Base-by-base conservation (phyloP, 768 basidiomycete genomes). In the Lentinula sp. region DNA sequence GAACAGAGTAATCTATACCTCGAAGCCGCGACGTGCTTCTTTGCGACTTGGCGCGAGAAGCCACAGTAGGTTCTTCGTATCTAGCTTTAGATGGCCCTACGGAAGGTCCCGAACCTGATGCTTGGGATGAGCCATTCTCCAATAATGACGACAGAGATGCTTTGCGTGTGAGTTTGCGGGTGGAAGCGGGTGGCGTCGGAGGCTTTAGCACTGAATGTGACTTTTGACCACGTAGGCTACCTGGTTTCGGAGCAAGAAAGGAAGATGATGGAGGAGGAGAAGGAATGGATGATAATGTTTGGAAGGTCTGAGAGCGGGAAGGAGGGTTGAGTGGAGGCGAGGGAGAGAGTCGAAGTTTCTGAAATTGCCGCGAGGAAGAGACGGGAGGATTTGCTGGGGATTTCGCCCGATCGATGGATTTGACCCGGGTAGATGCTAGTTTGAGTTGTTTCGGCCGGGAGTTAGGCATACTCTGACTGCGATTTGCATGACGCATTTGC, bases 181-280 rank as follows among this genome's bases (percentile, higher is more conserved):
- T 76, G 32, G 81, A 80, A 23, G 82, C 70, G n/a, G 89, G 84
- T 35, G 90, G 88, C 5, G 84, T 85, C 32, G 87, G 85, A 2
- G 87, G 85, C 69, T 93, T 92, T 58, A 93, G 81, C 41, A 87
- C 90, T 6, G 88, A 85, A 69, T 91, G 89, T 2, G 91, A 92
- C 68, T 93, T 93, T 76, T 93, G 91, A 18, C 86, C 87, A 23
- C 91, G 86, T 63, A 93, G 81, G 70, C 87, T 88, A 57, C 83
- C 85, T 61, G 87, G 84, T 73, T 90, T 92, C 45, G 83, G 77
- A 16, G 85, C 74, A 62, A 88, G 80, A 72, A 89, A 84, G 9
- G 85, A 80, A 42, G 78, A 77, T 36, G 85, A 80, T 46, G 81
- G 43, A 67, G 20, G 79, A 76, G 36, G 74, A 32, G 81, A 77